Conservation (phyloP, 129 eudicot species). For the Rutidosis leptorrhynchoides region DNA sequence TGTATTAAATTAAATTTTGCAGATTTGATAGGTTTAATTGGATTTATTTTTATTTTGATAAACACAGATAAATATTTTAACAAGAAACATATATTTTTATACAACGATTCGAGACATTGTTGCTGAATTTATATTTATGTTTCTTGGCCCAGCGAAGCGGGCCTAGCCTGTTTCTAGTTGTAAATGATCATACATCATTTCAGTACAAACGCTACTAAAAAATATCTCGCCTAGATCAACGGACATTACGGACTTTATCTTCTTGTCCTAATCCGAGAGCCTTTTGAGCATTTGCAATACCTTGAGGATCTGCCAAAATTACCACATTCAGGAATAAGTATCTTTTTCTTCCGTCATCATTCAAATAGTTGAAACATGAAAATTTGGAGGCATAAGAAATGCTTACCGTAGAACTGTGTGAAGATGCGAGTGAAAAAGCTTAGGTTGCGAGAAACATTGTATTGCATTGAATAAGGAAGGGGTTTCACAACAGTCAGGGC, state of each 20-base stretch:
- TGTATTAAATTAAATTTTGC: too few species aligned
- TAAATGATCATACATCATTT: too few species aligned
- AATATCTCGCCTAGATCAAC: conserved; percentile 36
- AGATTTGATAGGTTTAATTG: too few species aligned
- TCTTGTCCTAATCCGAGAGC: conserved; percentile 93
- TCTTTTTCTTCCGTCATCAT: neutral
- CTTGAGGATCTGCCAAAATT: conserved; percentile 73
- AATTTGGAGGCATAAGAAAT: neutral
- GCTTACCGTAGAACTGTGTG: conserved; percentile 87
- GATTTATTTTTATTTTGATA: too few species aligned
- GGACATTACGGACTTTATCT: conserved; percentile 72
- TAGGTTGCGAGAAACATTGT: conserved; percentile 83
- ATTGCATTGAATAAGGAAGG: conserved; percentile 79
- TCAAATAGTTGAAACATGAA: neutral
- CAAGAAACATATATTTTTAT: too few species aligned
- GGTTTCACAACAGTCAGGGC: conserved; percentile 94
- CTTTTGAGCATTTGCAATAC: conserved; percentile 89
- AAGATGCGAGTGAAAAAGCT: conserved; percentile 88
- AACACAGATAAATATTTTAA: too few species aligned
- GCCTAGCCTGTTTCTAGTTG: too few species aligned
- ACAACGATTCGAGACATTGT: too few species aligned
- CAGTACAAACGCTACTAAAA: too few species aligned
- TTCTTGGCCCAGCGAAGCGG: too few species aligned
- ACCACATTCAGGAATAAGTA: neutral
- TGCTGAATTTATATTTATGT: too few species aligned